These are phyloP conservation scores for Lunasporangiospora selenospora DNA, from an alignment of 192 early-diverging fungal species.

Conservation along the genomic window DNA sequence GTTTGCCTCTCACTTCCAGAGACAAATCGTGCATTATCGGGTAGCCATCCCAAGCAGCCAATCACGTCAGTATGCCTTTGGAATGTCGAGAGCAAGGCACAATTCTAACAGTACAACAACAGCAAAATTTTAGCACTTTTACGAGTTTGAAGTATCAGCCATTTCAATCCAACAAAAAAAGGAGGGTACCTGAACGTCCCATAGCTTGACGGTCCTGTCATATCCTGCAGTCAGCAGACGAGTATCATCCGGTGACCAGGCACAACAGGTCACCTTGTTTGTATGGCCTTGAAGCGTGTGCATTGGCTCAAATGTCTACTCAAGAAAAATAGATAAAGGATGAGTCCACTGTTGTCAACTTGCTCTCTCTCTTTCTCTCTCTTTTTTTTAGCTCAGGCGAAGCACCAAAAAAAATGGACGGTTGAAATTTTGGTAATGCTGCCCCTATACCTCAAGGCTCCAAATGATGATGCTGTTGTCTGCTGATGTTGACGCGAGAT, in stretches of 20 bases:
- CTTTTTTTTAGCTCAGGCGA: too few species aligned
- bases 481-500: conserved; percentile 90
- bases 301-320: conserved; percentile 63
- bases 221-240: conserved; percentile 80
- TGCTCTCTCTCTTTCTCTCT: neutral
- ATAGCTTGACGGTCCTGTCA: conserved; percentile 82
- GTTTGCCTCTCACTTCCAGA: conserved; percentile 86
- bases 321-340: conserved; percentile 2
- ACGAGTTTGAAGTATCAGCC: too few species aligned
- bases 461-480: conserved; percentile 92
- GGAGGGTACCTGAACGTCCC: conserved; percentile 71
- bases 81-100: conserved; percentile 64
- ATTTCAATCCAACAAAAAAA: neutral
- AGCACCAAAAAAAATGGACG: neutral
- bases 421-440: neutral
- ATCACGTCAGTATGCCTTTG: conserved; percentile 77
- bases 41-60: conserved; percentile 88
- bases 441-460: conserved; percentile 64
- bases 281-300: conserved; percentile 69
- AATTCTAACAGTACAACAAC: conserved; percentile 56
- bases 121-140: neutral
- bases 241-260: conserved; percentile 90
- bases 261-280: conserved; percentile 79
- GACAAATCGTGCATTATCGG: conserved; percentile 83
- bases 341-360: neutral